These are phyloP conservation scores for Ashbya aceris DNA, from an alignment of 1,139 yeast genomes.

Conservation along the genomic window DNA sequence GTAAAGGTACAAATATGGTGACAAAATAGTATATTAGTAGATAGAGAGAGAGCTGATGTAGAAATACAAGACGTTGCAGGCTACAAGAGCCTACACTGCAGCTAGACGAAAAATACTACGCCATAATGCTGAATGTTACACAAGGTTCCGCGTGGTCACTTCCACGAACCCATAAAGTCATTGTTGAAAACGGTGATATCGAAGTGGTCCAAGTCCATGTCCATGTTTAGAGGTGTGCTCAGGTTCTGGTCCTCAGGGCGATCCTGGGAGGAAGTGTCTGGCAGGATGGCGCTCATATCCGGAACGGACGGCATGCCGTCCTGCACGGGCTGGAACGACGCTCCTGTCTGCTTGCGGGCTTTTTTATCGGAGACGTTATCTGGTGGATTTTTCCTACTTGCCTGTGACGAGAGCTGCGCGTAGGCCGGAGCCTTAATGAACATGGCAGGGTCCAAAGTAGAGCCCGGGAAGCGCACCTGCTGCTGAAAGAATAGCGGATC, in stretches of 20 bases:
- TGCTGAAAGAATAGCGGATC: not conserved
- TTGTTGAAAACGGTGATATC: not conserved
- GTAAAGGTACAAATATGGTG: no score
- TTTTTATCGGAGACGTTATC: not conserved
- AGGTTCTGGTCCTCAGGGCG: not conserved
- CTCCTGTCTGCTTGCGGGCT: not conserved
- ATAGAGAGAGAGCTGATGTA: no score
- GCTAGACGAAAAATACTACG: no score
- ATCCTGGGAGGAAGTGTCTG: not conserved
- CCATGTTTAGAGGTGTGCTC: not conserved
- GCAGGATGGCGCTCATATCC: not conserved
- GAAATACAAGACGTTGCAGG: no score
- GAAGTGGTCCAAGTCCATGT: constrained; percentile 4
- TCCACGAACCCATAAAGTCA: constrained; percentile 2
- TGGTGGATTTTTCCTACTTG: not conserved
- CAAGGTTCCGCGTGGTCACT: not conserved
- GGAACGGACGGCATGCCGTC: not conserved
- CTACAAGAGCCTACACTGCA: no score
- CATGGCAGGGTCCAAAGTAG: not conserved
- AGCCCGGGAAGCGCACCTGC: not conserved
- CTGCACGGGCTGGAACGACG: no score
- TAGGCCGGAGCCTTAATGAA: not conserved
- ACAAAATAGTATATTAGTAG: no score
- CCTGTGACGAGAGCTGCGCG: not conserved
- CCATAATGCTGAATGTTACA: no score